phyloP scores from a whole-genome alignment of 2,329 filamentous ascomycete genomes.

The Ophiostoma tasmaniense region DNA sequence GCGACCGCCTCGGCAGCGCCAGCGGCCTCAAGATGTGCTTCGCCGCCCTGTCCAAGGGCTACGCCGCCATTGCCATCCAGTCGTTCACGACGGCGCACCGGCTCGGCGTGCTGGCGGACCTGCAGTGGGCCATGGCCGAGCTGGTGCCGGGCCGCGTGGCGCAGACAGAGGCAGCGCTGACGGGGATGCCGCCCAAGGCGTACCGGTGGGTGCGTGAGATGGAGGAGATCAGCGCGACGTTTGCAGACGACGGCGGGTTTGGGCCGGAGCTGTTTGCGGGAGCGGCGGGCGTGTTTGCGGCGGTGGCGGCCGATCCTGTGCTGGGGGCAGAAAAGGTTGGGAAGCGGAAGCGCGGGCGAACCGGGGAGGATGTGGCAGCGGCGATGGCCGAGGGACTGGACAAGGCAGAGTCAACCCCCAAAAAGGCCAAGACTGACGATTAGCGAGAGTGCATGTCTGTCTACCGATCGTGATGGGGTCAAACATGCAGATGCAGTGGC shows the following conservation, averaged over 20 bases:
- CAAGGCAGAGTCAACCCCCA: conserved; percentile 18
- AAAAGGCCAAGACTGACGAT: neutral
- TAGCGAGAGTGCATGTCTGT: neutral
- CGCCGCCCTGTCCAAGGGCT: conserved; percentile 52
- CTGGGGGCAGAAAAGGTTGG: conserved; percentile 52
- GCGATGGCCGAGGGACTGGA: conserved; percentile 23
- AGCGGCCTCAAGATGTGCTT: conserved; percentile 60
- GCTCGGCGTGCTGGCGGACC: conserved; percentile 52
- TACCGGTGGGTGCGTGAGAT: conserved; percentile 73
- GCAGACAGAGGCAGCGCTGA: conserved; percentile 35
- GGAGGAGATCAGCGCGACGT: conserved; percentile 63
- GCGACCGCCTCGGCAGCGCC: conserved; percentile 43
- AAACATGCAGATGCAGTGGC: neutral
- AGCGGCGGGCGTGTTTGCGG: conserved; percentile 52
- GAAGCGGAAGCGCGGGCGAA: conserved; percentile 46
- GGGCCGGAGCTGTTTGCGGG: conserved; percentile 45
- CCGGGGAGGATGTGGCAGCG: conserved; percentile 33
- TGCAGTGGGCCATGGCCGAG: conserved; percentile 46
- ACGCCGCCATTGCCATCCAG: conserved; percentile 61
- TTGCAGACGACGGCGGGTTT: conserved; percentile 59
- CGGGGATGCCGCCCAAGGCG: conserved; percentile 62
- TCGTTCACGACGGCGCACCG: conserved; percentile 59
- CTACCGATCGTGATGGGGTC: neutral
- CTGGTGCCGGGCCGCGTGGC: conserved; percentile 40
- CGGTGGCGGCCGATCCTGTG: conserved; percentile 53